Base-by-base conservation (phyloP, 306 rosid species). In the Vicia villosa region DNA sequence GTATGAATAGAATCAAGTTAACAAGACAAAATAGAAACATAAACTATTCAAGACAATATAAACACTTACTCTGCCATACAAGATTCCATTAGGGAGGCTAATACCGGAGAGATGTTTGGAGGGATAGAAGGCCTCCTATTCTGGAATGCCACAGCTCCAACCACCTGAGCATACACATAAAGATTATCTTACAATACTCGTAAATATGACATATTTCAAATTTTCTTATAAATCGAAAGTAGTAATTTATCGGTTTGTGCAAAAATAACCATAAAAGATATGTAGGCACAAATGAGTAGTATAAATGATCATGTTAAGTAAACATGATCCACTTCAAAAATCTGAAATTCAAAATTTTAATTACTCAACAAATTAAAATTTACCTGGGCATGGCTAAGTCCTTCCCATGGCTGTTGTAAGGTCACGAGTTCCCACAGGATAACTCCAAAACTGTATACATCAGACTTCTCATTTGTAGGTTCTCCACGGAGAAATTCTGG, bases 401-500 rank as follows among this genome's bases (percentile, higher is more conserved):
- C 98, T 52, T 52, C 81, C 98, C 98, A 93, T 12, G 98, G 98
- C 76, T 93, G 98, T 70, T 93, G 86, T 83, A 93, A 37, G 79
- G 97, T 90, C 43, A 78, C 90, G 3, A 93, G 89, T 81, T 93
- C 98, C 98, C 98, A 93, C 43, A 93, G 81, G 84, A 93, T 86
- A 20, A 93, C 97, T 21, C 98, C 98, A 24, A 85, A 93, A 70
- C 98, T 93, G 85, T 85, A 93, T 46, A 92, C 98, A 65, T 92
- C 98, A 20, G 96, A 85, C 85, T 92, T 92, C 83, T 93, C 98
- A 64, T 90, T 88, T 41, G 98, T 85, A 50, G 97, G 98, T 71
- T 93, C 98, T 60, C 96, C 98, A 0, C 97, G 98, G 63, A 93
- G 98, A 83, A 93, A 90, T 71, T 93, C 98, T 7, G 98, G 98